Evolutionary conservation across 164 flowering plant genomes (phyloP).

Genomic region (Protea cynaroides): DNA sequence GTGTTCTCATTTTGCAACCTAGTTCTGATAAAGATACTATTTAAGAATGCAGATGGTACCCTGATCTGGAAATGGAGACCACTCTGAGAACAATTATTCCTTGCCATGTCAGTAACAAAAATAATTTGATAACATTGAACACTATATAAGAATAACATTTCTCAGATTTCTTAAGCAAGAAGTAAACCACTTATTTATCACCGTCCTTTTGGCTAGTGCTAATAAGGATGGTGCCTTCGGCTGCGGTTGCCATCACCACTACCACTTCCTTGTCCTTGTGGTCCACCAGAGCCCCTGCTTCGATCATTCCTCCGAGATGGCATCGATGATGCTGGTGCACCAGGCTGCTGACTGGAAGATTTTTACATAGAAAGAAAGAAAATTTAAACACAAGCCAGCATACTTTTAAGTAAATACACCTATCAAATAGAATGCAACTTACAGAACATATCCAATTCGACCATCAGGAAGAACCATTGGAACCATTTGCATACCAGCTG

Average conservation of each 20-base stretch:
- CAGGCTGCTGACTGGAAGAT: constrained; percentile 85
- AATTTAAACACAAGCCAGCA: neutral
- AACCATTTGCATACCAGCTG: constrained; percentile 96
- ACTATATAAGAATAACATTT: neutral
- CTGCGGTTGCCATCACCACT: constrained; percentile 51
- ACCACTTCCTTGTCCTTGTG: constrained; percentile 35
- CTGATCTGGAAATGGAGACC: too few species aligned
- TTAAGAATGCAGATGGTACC: too few species aligned
- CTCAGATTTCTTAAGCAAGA: neutral
- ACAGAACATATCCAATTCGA: constrained; percentile 96
- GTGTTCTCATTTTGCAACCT: too few species aligned
- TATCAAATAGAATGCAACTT: constrained; percentile 30
- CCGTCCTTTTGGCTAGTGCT: constrained; percentile 11
- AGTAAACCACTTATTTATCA: neutral
- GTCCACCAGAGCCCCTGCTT: constrained; percentile 47
- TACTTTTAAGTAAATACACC: neutral
- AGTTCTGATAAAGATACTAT: too few species aligned
- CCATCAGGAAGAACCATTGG: constrained; percentile 99
- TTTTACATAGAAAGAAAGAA: neutral
- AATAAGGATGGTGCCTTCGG: constrained; percentile 83
- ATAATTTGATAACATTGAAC: too few species aligned
- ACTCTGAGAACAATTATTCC: too few species aligned
- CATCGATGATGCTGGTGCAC: constrained; percentile 55
- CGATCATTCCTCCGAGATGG: constrained; percentile 58
- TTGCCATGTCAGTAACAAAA: too few species aligned